phyloP scores from a whole-genome alignment of 75 land plant genomes.

The Gnetum montanum region DNA sequence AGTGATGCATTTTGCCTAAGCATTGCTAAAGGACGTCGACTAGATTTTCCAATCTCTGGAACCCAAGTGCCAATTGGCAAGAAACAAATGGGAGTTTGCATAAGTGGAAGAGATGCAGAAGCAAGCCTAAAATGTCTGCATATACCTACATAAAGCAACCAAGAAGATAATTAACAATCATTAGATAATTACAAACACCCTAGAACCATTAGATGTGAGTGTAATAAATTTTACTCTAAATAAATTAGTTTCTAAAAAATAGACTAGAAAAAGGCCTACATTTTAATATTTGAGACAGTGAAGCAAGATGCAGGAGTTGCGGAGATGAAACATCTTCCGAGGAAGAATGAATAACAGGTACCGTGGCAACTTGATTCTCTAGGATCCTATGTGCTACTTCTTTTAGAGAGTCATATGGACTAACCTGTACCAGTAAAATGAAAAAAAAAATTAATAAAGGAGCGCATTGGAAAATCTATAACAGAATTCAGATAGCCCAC shows the following conservation, averaged over 20 bases:
- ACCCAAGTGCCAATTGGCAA: slow-evolving; percentile 78
- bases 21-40: slow-evolving; percentile 46
- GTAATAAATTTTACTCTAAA: too few relatives aligned
- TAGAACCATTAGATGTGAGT: not conserved
- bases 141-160: slow-evolving; percentile 50
- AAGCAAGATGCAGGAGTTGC: slow-evolving; percentile 83
- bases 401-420: slow-evolving; percentile 74
- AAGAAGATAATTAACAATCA: not conserved
- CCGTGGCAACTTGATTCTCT: slow-evolving; percentile 58
- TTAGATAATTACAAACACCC: not conserved
- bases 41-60: slow-evolving; percentile 52
- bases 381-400: slow-evolving; percentile 66
- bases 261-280: too few relatives aligned
- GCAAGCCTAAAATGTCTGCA: slow-evolving; percentile 82
- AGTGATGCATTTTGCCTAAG: slow-evolving; percentile 66
- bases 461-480: too few relatives aligned
- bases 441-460: slow-evolving; percentile 1
- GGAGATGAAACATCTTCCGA: slow-evolving; percentile 69
- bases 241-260: too few relatives aligned
- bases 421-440: slow-evolving; percentile 49
- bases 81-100: slow-evolving; percentile 58
- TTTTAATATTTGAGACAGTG: slow-evolving; percentile 86
- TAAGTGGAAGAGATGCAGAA: slow-evolving; percentile 52
- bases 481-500: too few relatives aligned
- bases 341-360: slow-evolving; percentile 76